Evolutionary conservation across 148 eudicot species (phyloP), one percentile per base, ranked within the genome.

Genomic region (Persicaria tinctoria): DNA sequence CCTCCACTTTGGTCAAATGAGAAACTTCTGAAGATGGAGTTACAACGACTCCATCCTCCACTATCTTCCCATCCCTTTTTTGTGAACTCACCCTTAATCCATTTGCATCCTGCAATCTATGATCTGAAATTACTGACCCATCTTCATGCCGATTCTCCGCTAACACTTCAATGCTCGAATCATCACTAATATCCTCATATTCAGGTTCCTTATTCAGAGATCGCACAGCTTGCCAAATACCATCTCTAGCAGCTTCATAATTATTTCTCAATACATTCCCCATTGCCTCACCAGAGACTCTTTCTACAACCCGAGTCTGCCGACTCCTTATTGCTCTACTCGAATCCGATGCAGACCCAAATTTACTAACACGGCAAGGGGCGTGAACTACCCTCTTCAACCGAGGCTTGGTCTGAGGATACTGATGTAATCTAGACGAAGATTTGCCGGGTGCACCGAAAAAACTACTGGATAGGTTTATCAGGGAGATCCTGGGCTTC

Each of bases 351-450:
- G 44, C 48, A 71, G 72, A 78, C 75, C 87, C 84, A 12, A 80
- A 54, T 13, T 63, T 84, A 0, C 32, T 46, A 45, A 50, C 44
- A 23, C 86, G 79, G 72, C 82, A 79, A 70, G 98, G 98, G 54
- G 92, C 98, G 64, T 90, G 98, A 64, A 90, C 85, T 76, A 82
- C 84, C 73, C 96, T 81, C 73, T 47, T 68, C 10, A 89, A 55
- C 76, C 23, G 80, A 20, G 62, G 46, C n/a, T 72, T 77, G n/a
- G 76, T 72, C n/a, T 80, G 81, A 0, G 98, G 96, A 72, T 94
- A 94, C 78, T 8, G 60, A 57, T 8, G 47, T 7, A 87, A 47
- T 57, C 87, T 83, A 1, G 86, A 80, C 75, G 57, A 80, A n/a
- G 74, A 63, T 48, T 84, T 85, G 54, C 72, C 77, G 0, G 73